A percentile compares a stretch with the other conserved stretches of the same genome.
phyloP scores from a whole-genome alignment of 305 asterid genomes.

The Fraxinus latifolia region DNA sequence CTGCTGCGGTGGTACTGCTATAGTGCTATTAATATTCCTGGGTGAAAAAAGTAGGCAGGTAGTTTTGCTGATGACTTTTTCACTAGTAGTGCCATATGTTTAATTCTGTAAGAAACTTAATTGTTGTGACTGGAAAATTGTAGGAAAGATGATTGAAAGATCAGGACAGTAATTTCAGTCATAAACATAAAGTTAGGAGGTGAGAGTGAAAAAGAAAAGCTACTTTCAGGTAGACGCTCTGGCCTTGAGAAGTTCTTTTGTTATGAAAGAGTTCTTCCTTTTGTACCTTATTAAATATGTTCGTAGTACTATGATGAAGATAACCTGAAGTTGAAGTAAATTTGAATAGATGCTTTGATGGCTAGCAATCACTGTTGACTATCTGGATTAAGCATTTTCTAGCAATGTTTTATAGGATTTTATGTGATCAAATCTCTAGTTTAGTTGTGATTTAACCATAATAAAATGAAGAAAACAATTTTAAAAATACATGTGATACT shows the following conservation, averaged over 20 bases:
- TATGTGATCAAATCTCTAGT: neutral
- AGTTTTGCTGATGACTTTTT: constrained; percentile 5
- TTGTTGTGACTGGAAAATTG: constrained; percentile 9
- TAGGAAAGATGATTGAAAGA: neutral
- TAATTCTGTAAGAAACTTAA: neutral
- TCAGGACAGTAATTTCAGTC: neutral
- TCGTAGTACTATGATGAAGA: neutral
- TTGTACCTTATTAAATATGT: neutral
- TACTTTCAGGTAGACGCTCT: neutral
- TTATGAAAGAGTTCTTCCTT: neutral
- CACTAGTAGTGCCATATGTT: neutral
- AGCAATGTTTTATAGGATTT: neutral
- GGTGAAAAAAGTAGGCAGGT: constrained; percentile 10
- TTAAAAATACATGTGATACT: neutral
- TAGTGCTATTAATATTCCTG: neutral
- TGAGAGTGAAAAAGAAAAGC: neutral
- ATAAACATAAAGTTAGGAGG: neutral
- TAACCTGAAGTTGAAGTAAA: neutral
- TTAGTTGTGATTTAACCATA: neutral
- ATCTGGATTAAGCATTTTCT: neutral
- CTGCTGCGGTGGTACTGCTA: neutral
- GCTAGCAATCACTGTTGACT: neutral
- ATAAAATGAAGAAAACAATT: neutral
- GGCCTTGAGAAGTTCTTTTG: neutral
- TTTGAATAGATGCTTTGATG: neutral